These are phyloP conservation scores for Diplodia corticola DNA, from an alignment of 2,329 filamentous ascomycete species.

Conservation along the genomic window DNA sequence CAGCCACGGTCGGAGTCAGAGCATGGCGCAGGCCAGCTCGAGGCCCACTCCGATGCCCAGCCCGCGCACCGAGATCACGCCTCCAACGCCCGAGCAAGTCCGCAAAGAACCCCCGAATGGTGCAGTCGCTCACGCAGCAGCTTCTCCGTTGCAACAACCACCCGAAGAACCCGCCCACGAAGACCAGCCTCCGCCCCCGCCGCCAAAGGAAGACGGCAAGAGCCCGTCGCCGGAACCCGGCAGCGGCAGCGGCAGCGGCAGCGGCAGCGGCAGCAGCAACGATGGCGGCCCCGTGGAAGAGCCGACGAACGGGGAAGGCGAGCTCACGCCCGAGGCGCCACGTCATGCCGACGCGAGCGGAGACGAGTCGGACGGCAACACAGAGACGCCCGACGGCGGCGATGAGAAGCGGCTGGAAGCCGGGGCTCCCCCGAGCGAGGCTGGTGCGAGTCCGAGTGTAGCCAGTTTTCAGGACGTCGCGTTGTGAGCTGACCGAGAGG, in stretches of 20 bases:
- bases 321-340: neutral
- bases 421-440: conserved; percentile 8
- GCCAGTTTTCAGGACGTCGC: conserved; percentile 18
- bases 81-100: conserved; percentile 50
- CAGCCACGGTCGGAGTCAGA: conserved; percentile 29
- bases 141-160: neutral
- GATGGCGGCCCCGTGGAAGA: conserved; percentile 28
- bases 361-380: conserved; percentile 12
- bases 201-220: conserved; percentile 38
- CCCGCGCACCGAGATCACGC: conserved; percentile 52
- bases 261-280: conserved; percentile 1
- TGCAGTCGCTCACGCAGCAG: conserved; percentile 28
- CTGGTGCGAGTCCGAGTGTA: conserved; percentile 16
- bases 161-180: neutral
- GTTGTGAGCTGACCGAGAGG: conserved; percentile 17
- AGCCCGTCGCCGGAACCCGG: conserved; percentile 26
- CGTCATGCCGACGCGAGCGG: conserved; percentile 2
- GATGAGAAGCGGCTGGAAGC: conserved; percentile 13
- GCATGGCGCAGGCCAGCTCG: conserved; percentile 7
- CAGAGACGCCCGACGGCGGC: neutral
- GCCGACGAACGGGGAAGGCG: conserved; percentile 19
- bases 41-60: conserved; percentile 40
- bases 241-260: neutral
- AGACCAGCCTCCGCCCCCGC: conserved; percentile 33
- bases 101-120: conserved; percentile 27